Conservation (phyloP, 768 basidiomycete genomes). For the Hydnum rufescens region DNA sequence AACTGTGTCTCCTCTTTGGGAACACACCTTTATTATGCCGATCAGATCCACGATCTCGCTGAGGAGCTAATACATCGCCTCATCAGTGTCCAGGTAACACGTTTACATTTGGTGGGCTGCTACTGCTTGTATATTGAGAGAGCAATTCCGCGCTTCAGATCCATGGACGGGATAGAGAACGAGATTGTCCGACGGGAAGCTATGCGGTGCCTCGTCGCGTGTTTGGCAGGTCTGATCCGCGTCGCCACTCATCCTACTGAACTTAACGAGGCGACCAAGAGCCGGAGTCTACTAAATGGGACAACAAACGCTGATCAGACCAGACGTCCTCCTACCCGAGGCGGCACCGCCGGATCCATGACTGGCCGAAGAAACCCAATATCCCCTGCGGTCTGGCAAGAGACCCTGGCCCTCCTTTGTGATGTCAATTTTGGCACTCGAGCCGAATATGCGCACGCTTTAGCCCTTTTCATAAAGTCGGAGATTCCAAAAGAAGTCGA, state of each 20-base stretch:
- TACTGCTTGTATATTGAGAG: not conserved
- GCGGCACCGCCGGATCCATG: not conserved
- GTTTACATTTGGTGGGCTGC: not conserved
- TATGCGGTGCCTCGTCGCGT: conserved; percentile 48
- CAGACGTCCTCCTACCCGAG: not conserved
- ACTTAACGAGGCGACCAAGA: not conserved
- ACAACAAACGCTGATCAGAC: not conserved
- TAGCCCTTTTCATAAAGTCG: conserved; percentile 55
- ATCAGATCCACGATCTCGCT: conserved; percentile 85
- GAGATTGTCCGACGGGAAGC: conserved; percentile 37
- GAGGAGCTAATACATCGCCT: conserved; percentile 65
- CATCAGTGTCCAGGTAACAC: conserved; percentile 42
- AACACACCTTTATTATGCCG: conserved; percentile 84
- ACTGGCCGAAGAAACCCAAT: conserved; percentile 23
- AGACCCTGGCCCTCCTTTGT: conserved; percentile 68
- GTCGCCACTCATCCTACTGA: not conserved
- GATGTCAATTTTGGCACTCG: conserved; percentile 62
- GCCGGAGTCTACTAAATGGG: not conserved
- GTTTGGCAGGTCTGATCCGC: conserved; percentile 43
- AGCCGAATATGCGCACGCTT: conserved; percentile 48
- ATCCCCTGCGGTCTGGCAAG: conserved; percentile 76
- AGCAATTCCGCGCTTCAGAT: not conserved
- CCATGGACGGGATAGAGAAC: conserved; percentile 14
- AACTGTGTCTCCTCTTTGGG: conserved; percentile 68
- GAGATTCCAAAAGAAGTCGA: conserved; percentile 42